Evolutionary conservation across 2,329 filamentous ascomycete species (phyloP), one percentile per base, ranked within the genome.

Genomic region (Neofusicoccum kwambonambiense): DNA sequence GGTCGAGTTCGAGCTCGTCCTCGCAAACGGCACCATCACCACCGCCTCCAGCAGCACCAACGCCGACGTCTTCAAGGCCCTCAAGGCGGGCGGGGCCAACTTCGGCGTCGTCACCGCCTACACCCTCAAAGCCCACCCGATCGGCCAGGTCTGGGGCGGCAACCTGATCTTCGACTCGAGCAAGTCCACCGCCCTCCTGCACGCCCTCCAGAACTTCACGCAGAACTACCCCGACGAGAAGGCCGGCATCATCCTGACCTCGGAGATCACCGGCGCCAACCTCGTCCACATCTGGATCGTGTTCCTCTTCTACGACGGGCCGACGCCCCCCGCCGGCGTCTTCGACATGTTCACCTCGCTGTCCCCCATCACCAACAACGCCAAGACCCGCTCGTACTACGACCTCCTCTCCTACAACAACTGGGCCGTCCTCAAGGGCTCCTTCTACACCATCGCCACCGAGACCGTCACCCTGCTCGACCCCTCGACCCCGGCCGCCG

Each of bases 261-360:
- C 81, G 2, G 80, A 86, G 69, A 77, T 82, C 15, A 79, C 80
- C 0, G 68, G 76, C 3, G 71, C 79, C 2, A 77, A 78, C 11
- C 65, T 81, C 0, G 68, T 86, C 52, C 79, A 87, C 66, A 77
- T 83, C 19, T 88, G 85, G 84, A 80, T 86, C 65, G 74, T 89
- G 66, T 89, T 89, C 73, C 71, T 87, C 41, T 89, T 87, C 76
- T 89, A 89, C 72, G 84, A 89, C 72, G 87, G 84, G 1, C 80
- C 81, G 0, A 73, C 75, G 58, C 86, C 87, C 57, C 86, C 87
- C 0, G 70, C 76, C 1, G 82, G 78, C 4, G 80, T 84, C 2
- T 89, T 90, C 65, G 78, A 82, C 64, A 82, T 82, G 64, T 89
- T 89, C 72, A 81, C 82, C 1, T 77, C 77, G 44, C 78, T 85